Conservation (phyloP, 2,329 filamentous ascomycete species). For the Ascochyta pisi region DNA sequence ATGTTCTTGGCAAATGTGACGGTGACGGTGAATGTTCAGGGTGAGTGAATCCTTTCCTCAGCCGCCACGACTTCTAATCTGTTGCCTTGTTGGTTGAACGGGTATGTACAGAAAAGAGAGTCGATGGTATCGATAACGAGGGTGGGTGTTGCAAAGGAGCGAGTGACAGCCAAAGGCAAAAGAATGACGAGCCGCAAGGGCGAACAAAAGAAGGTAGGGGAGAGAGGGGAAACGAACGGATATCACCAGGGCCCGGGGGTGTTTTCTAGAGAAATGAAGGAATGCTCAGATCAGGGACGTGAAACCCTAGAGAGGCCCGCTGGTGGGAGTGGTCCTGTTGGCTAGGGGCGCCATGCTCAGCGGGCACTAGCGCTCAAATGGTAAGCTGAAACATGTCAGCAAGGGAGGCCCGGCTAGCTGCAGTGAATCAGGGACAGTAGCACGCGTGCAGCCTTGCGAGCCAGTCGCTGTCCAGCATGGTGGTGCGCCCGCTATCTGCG, state of each 20-base stretch:
- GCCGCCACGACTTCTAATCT: slow-evolving; percentile 39
- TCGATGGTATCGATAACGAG: slow-evolving; percentile 36
- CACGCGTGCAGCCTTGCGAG: slow-evolving; percentile 27
- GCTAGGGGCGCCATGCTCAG: slow-evolving; percentile 19
- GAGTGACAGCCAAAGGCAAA: slow-evolving; percentile 30
- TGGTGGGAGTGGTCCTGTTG: slow-evolving; percentile 31
- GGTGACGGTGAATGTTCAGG: slow-evolving; percentile 13
- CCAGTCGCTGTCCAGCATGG: slow-evolving; percentile 23
- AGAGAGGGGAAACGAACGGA: slow-evolving; percentile 33
- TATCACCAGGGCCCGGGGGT: slow-evolving; percentile 37
- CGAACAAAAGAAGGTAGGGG: slow-evolving; percentile 29
- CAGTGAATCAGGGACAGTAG: slow-evolving; percentile 23
- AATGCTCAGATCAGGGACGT: slow-evolving; percentile 46
- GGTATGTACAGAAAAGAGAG: slow-evolving; percentile 41
- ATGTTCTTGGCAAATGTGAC: slow-evolving; percentile 11
- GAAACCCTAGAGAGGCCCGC: slow-evolving; percentile 40
- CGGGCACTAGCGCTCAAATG: slow-evolving; percentile 33
- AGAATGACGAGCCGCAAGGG: slow-evolving; percentile 40
- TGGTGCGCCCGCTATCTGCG: slow-evolving; percentile 21
- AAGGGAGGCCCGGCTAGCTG: slow-evolving; percentile 28
- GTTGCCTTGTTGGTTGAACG: slow-evolving; percentile 18
- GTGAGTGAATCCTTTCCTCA: slow-evolving; percentile 24
- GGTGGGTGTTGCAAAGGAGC: slow-evolving; percentile 35
- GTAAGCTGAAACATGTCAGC: slow-evolving; percentile 43
- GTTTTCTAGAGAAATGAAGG: slow-evolving; percentile 48